phyloP scores from a whole-genome alignment of 1,284 basidiomycete genomes.

The Fistulinella cinereoalba region DNA sequence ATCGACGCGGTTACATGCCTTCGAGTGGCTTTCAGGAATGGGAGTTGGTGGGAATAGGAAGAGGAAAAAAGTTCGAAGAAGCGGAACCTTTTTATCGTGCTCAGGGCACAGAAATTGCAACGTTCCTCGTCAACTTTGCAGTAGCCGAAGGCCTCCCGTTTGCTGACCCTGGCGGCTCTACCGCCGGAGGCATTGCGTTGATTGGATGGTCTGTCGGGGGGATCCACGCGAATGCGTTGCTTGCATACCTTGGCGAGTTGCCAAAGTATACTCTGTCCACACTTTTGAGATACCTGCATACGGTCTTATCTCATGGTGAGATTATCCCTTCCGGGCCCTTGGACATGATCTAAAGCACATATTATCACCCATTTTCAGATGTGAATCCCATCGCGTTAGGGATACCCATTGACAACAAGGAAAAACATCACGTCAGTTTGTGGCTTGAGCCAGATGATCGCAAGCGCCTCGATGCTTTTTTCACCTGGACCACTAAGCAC shows the following conservation, averaged over 20 bases:
- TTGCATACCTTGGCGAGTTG: conserved; percentile 24
- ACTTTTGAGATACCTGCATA: conserved; percentile 25
- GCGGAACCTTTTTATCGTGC: conserved; percentile 17
- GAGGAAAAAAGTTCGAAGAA: conserved; percentile 16
- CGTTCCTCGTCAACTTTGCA: conserved; percentile 24
- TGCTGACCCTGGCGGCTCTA: neutral
- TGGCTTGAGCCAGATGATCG: conserved; percentile 7
- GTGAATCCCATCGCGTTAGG: neutral
- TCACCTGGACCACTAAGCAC: conserved; percentile 13
- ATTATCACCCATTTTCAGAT: conserved; percentile 7
- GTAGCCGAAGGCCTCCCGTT: conserved; percentile 19
- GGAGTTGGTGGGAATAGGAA: conserved; percentile 14
- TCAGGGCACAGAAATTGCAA: conserved; percentile 26
- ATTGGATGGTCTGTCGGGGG: conserved; percentile 28
- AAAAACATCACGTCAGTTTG: neutral
- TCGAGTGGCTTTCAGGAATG: conserved; percentile 22
- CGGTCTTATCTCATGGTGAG: conserved; percentile 25
- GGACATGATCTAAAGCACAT: neutral
- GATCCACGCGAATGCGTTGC: conserved; percentile 7
- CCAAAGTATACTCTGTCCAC: conserved; percentile 4
- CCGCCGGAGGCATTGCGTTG: conserved; percentile 20
- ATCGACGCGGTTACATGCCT: conserved; percentile 26
- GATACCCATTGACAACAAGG: neutral
- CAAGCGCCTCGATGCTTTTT: conserved; percentile 18
- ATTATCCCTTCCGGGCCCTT: neutral